Base-by-base conservation (phyloP, 1,139 yeast species). In the Yamadazyma siamensis region DNA sequence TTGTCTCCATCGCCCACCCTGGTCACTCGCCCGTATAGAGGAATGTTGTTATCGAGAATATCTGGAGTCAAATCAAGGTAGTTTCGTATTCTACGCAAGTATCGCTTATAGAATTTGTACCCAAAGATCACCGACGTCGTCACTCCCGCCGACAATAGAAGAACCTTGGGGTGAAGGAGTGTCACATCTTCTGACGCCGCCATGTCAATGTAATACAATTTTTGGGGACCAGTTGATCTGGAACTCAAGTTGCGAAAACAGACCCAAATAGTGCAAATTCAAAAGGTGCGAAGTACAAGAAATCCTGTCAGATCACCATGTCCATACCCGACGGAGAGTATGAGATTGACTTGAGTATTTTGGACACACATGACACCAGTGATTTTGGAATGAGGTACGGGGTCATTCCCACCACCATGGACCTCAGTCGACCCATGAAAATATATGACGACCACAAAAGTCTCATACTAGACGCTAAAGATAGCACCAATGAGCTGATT, bases 1-100 rank as follows among this genome's bases (percentile, higher is more conserved):
- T 89, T 89, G 52, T 91, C 99, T 4, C 96, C 98, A 56, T 91
- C 98, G 0, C 97, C 97, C 0, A 91, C 98, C 3, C 94, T 66
- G 0, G 96, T 86, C 5, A 89, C 96, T 33, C 71, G 68, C 0
- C 98, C 98, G 34, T 74, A 71, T n/a, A 89, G 42, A 18, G 45
- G 46, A 6, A 51, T 47, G 21, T 51, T 47, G n/a, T 45, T 49
- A 18, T 60, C 63, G n/a, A 67, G 43, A 6, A 63, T 56, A n/a
- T 50, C 41, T 6, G 71, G 59, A 1, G 72, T 61, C 15, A 68
- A 41, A 42, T 65, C 71, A 23, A 67, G 50, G 38, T 63, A 65
- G 3, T 56, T 59, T 14, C 56, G 42, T 6, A 67, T 44, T 26
- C 73, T 51, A 24, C 51, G 47, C 5, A 67, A 43, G 37, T 60